These are phyloP conservation scores for Phytophthora sp. DNA, from an alignment of 352 stramenopile species.

Conservation along the genomic window DNA sequence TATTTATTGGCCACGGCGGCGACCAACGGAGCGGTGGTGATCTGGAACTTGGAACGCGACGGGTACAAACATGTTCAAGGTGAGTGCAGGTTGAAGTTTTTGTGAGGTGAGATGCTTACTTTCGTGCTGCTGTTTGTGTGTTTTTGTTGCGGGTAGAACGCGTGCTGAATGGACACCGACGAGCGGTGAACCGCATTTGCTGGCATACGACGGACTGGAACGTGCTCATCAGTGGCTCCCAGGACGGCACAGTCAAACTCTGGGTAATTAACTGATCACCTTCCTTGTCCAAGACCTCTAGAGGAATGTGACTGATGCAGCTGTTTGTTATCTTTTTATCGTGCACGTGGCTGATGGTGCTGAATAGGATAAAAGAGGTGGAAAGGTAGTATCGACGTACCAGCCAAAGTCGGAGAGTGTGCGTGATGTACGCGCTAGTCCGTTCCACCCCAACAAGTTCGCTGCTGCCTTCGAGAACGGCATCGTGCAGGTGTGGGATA, in stretches of 20 bases:
- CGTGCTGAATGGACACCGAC: constrained; percentile 80
- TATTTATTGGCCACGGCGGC: constrained; percentile 85
- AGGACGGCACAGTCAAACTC: constrained; percentile 89
- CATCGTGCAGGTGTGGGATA: constrained; percentile 89
- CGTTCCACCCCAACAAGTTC: constrained; percentile 79
- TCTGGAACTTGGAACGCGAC: constrained; percentile 90
- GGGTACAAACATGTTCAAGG: constrained; percentile 89
- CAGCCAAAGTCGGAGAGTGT: constrained; percentile 89
- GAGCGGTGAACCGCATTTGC: constrained; percentile 89
- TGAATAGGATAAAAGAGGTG: constrained; percentile 69
- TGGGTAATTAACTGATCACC: constrained; percentile 72
- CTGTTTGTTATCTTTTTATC: too few relatives aligned
- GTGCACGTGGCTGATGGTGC: background rate
- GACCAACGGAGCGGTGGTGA: constrained; percentile 85
- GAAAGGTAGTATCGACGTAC: constrained; percentile 78
- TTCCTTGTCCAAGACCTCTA: too few relatives aligned
- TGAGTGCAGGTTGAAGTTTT: constrained; percentile 11
- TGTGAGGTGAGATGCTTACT: background rate
- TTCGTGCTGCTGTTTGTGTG: background rate
- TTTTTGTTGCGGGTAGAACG: constrained; percentile 48
- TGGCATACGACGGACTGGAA: constrained; percentile 86
- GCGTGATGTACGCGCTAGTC: constrained; percentile 79
- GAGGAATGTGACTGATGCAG: constrained; percentile 27
- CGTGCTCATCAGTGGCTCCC: constrained; percentile 84
- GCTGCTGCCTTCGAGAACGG: constrained; percentile 88